Base-by-base conservation (phyloP, 2,329 filamentous ascomycete species). In the Aureobasidium vineae region DNA sequence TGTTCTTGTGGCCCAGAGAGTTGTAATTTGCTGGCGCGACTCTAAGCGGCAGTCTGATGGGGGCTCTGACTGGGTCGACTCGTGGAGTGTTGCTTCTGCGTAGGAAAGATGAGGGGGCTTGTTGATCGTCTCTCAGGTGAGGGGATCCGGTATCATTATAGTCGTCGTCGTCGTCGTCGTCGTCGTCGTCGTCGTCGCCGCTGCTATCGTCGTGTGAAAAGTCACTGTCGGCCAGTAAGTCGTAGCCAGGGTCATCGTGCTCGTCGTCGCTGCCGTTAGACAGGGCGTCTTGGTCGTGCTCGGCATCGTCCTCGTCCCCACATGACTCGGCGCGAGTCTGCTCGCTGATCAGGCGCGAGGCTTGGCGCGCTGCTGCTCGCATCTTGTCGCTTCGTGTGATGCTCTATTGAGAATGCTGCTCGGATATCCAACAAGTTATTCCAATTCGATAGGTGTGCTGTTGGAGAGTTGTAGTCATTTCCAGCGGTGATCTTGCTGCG, bases 361-460 rank as follows among this genome's bases (percentile, higher is more conserved):
- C 66, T 53, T 47, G 40, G 49, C 59, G 57, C 23, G 66, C 59
- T 6, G 66, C 59, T 61, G 66, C 66, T 67, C 66, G 50, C 66
- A 64, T 67, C 59, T 36, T 59, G 38, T 21, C 47, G 45, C 16
- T 33, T 31, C 36, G 6, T 8, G 10, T n/a, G 33, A 52, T 41
- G 33, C 15, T 57, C 19, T 36, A 6, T 26, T 28, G 23, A 60
- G 16, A 60, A 61, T 61, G 28, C 31, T 61, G 57, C 21, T 59
- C 33, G 11, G 19, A 38, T 38, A 38, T 21, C 33, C 50, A 54
- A 54, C 47, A 21, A 19, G 1, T 36, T 36, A 15, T 15, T 54
- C n/a, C n/a, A 38, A 10, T 38, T 54, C 11, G 13, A 54, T 23
- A 15, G 15, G 50, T 38, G 31, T 54, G 49, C n/a, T 43, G 19